Conservation (phyloP, 208 protist species). For the Herpetomonas samuelpessoai region DNA sequence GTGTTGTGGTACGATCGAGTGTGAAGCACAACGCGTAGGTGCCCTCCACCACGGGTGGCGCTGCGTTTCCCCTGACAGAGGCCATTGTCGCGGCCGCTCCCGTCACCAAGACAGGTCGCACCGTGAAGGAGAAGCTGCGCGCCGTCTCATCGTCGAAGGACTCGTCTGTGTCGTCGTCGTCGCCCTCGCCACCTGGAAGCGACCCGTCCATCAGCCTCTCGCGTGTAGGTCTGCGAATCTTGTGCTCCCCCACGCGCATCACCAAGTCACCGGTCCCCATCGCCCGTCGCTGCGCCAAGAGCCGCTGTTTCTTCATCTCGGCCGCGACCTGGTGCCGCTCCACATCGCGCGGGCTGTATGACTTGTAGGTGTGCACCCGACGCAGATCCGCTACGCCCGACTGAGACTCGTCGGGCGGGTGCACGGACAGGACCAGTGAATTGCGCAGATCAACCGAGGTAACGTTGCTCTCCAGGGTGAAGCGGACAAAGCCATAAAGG, state of each 20-base stretch:
- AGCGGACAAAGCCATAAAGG: constrained; percentile 22
- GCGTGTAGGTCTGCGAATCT: no score
- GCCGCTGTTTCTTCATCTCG: background rate
- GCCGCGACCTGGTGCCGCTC: no score
- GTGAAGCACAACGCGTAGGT: constrained; percentile 49
- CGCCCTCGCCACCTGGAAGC: background rate
- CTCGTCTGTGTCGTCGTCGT: constrained; percentile 2
- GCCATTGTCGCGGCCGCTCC: constrained; percentile 4
- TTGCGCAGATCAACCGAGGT: constrained; percentile 17
- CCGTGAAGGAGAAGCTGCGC: constrained; percentile 6
- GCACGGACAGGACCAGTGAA: constrained; percentile 26
- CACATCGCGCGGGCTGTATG: background rate
- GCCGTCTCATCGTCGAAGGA: background rate
- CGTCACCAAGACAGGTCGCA: constrained; percentile 5
- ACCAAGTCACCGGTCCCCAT: background rate
- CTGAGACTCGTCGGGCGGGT: constrained; percentile 15
- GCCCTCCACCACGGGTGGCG: constrained; percentile 13
- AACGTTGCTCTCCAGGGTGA: constrained; percentile 36
- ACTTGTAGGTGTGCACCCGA: background rate
- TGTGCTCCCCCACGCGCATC: background rate
- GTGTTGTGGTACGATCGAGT: constrained; percentile 12
- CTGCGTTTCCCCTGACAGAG: background rate
- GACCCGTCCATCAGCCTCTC: constrained; percentile 4
- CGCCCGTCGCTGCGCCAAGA: background rate
- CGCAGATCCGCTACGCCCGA: constrained; percentile 6